Base-by-base conservation (phyloP, 805 yeast genomes). In the Isabelozyma heimii region DNA sequence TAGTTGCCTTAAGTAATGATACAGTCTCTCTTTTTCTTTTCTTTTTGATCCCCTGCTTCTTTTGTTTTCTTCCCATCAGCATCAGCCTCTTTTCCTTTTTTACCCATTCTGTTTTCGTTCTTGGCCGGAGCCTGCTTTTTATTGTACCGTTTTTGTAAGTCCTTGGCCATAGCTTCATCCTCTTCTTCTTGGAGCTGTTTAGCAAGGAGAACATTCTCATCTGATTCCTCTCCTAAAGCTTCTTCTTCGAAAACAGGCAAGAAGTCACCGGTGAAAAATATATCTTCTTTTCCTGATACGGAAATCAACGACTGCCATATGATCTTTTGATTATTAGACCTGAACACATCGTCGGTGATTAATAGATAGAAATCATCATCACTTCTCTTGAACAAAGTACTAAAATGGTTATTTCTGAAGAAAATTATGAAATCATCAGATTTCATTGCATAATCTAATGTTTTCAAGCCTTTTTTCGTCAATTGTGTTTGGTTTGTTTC, bases 331-430 rank as follows among this genome's bases (percentile, higher is more conserved):
- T 59, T 57, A 12, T 60, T 50, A n/a, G 76, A 58, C 39, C 75
- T 71, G 58, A 82, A 86, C 3, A 94, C 90, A 13, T 76, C 70
- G 61, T 94, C 97, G 1, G 94, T 88, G 2, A 88, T 85, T 26
- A 92, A 71, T 5, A 81, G 66, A 60, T 80, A 90, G 30, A 92
- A 70, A 39, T 66, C 75, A 41, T 60, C 56, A 47, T 75, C 75
- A 27, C 73, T 73, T 17, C 64, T 63, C 59, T 84, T 84, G 56
- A 74, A 79, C 9, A 91, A 62, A 0, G 97, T 89, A 53, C 80
- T 80, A 66, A 89, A 92, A 64, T 91, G 97, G 64, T 94, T 91
- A 66, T 94, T 92, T 60, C 97, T 77, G 71, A 91, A 94, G 52
- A 92, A 79, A 0, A 92, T 82, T 1, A 84, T 80, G 47, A 84